phyloP scores from a whole-genome alignment of 2,329 filamentous ascomycete genomes.

The Aspergillus sp. region DNA sequence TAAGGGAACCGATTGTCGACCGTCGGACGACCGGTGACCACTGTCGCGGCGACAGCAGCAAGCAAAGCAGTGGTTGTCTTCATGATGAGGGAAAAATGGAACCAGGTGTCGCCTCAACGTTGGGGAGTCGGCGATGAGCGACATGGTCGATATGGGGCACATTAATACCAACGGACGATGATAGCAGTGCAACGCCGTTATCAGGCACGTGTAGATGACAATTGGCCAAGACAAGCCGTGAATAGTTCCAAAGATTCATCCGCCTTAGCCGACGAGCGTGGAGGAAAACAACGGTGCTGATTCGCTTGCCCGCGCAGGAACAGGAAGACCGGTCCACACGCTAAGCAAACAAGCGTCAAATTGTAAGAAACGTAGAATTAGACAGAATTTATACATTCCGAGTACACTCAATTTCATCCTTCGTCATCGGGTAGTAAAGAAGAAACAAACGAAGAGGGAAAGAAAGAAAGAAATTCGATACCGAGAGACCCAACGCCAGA shows the following conservation, averaged over 20 bases:
- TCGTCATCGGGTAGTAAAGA: not conserved
- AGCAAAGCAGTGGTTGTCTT: constrained; percentile 20
- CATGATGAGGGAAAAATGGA: constrained; percentile 12
- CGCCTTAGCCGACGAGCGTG: no score
- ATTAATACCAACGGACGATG: no score
- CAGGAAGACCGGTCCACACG: no score
- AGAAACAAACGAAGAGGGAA: not conserved
- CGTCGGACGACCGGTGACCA: constrained; percentile 22
- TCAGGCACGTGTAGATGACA: no score
- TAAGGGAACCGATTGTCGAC: constrained; percentile 48
- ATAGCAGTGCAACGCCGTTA: no score
- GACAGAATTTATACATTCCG: not conserved
- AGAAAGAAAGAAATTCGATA: not conserved
- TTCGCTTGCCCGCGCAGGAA: no score
- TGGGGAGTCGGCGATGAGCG: not conserved
- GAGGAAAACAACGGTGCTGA: no score
- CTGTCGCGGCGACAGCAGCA: constrained; percentile 17
- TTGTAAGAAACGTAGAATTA: not conserved
- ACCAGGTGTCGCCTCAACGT: not conserved
- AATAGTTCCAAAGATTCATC: no score
- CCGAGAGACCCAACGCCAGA: constrained; percentile 16
- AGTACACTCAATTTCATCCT: not conserved
- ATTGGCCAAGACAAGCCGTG: no score
- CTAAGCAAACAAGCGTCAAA: no score
- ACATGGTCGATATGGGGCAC: no score